Percentiles rank a stretch among this genome's conserved stretches.
Evolutionary conservation across 176 grass and related monocot genomes (phyloP).

Genomic region (Carex pumila): DNA sequence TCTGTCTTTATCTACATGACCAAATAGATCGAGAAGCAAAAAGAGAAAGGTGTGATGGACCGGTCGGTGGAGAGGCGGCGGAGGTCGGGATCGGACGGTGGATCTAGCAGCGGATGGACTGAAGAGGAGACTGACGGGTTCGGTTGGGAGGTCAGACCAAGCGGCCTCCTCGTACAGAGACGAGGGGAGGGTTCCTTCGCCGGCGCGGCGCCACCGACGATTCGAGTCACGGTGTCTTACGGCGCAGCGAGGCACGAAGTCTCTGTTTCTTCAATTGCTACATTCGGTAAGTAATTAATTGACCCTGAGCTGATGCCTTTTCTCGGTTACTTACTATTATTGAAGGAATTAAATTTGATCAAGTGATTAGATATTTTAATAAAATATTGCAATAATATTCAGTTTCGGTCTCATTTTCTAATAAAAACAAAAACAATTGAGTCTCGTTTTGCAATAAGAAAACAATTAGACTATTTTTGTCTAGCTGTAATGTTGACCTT

Average conservation of each 20-base stretch:
- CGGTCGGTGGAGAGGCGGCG: slow-evolving; percentile 47
- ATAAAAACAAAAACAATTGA: not conserved
- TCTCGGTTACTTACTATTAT: slow-evolving; percentile 6
- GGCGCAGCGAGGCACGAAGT: slow-evolving; percentile 53
- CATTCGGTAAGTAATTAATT: slow-evolving; percentile 55
- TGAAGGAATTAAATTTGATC: slow-evolving; percentile 14
- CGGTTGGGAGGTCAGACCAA: slow-evolving; percentile 70
- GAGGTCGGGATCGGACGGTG: slow-evolving; percentile 72
- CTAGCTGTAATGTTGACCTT: not conserved
- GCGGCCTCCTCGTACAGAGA: slow-evolving; percentile 84
- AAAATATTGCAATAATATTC: not conserved
- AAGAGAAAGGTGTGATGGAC: not conserved
- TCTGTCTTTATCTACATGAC: slow-evolving; percentile 17
- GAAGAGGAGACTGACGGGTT: slow-evolving; percentile 39
- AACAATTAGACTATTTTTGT: not conserved
- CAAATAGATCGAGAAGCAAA: slow-evolving; percentile 10
- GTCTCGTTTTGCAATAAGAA: not conserved
- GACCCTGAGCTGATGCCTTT: not conserved
- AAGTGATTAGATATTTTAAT: not conserved
- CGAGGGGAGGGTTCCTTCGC: slow-evolving; percentile 17
- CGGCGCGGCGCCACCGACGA: slow-evolving; percentile 31
- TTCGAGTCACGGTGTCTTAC: slow-evolving; percentile 56
- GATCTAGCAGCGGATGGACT: slow-evolving; percentile 88
- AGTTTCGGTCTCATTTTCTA: not conserved
- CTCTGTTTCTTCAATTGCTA: slow-evolving; percentile 68